Evolutionary conservation across 495 filamentous ascomycete species (phyloP), one percentile per base, ranked within the genome.

Genomic region (Chaetomium fimeti): DNA sequence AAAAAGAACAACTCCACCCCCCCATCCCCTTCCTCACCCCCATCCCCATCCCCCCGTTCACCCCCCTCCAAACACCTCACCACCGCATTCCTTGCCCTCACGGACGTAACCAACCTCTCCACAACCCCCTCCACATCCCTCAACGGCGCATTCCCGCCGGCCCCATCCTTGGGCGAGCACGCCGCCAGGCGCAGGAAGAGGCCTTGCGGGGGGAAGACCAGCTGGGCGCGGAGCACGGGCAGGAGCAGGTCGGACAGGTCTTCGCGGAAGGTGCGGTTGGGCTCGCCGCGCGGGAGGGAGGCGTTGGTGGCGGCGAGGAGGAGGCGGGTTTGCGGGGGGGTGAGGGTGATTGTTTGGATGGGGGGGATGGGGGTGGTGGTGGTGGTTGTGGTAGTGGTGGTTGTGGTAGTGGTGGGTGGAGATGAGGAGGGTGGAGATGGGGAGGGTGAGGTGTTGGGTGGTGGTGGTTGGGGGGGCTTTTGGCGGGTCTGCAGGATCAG

Each of bases 101-200:
- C 40, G 5, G 13, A 16, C 5, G 11, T 11, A 5, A 43, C 40
- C 13, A 43, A 15, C 40, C 16, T 16, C 40, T 13, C 5, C 40
- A 43, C 40, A 11, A 43, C 40, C 13, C 4, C 40, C 40, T 18
- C 13, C 40, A 43, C 40, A 5, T 5, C 11, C 13, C 16, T 1
- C 15, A 43, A 11, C 32, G 32, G 40, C 40, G 5, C 42, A 9
- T 64, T 47, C 24, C 68, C 51, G 0, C 72, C 73, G 6, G 49
- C 61, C 9, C 64, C 72, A 27, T 77, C 76, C 57, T 74, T 75
- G 8, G 72, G 45, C 9, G 75, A 75, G 45, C 70, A 78, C n/a
- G 69, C 66, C 5, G 66, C 69, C 12, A 77, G 64, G n/a, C 74
- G 62, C 52, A 72, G 66, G 36, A 76, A 77, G 13, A 72, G 68